Evolutionary conservation across 495 filamentous ascomycete genomes (phyloP), one percentile per base, ranked within the genome.

Genomic region (Daldinia caldariorum): DNA sequence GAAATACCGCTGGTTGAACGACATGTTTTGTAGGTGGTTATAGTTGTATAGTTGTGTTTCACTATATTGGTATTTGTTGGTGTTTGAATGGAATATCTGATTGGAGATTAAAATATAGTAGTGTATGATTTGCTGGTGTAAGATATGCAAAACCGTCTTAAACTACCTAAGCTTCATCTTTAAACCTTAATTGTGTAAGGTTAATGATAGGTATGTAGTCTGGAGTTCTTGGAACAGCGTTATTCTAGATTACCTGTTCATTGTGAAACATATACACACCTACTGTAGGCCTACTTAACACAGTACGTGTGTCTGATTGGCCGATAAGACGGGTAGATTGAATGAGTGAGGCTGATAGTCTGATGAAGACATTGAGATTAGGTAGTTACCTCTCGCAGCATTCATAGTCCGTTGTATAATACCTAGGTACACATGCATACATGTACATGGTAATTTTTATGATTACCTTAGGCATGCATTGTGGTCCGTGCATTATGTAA

Each of bases 1-100:
- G 92, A 70, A 96, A 94, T 78, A 83, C 83, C 31, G 70, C 84
- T 61, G 84, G 82, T 56, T 56, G 12, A 56, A 35, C 6, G 31
- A 10, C 1, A 31, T 31, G 29, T 55, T 34, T 5, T 0, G 18
- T 26, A 55, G 2, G 29, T 55, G 7, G 14, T 35, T 31, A 34
- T 29, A 32, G 26, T 55, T 13, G 26, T 29, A 31, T n/a, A n/a
- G n/a, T n/a, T n/a, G n/a, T n/a, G n/a, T n/a, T n/a, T n/a, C n/a
- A n/a, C 3, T 26, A 26, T 26, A 26, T 26, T 26, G 26, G 26
- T 26, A 3, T 26, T 26, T 26, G 26, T 26, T 26, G 26, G 26
- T 29, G 13, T 51, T 22, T 20, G 20, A 47, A 18, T 47, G 22
- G n/a, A n/a, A n/a, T n/a, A n/a, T n/a, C n/a, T n/a, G n/a, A n/a